Percentiles rank a stretch among this genome's conserved stretches.
phyloP scores from a whole-genome alignment of 768 basidiomycete genomes.

The Cyclocybe aegerita region DNA sequence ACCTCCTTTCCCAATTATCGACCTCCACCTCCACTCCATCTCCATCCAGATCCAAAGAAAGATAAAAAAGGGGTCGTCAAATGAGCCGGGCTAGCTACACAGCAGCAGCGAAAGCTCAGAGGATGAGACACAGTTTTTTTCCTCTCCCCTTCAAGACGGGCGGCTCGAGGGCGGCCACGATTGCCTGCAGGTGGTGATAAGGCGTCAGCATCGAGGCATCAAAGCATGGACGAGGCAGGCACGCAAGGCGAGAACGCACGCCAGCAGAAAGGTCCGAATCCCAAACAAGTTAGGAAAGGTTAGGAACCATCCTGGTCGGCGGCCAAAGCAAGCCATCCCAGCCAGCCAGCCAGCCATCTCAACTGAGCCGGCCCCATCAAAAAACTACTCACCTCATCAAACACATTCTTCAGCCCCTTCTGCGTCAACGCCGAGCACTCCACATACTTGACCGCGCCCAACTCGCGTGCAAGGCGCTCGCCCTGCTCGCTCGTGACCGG shows the following conservation, averaged over 20 bases:
- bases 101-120: conserved; percentile 43
- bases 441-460: conserved; percentile 98
- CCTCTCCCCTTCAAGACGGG: conserved; percentile 71
- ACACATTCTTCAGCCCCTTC: conserved; percentile 99
- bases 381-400: conserved; percentile 85
- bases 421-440: conserved; percentile 99
- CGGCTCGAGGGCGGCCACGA: conserved; percentile 97
- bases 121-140: conserved; percentile 76
- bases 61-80: conserved; percentile 12
- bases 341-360: background rate
- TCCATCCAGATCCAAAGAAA: background rate
- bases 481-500: conserved; percentile 88
- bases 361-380: background rate
- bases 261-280: conserved; percentile 7
- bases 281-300: no score
- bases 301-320: background rate
- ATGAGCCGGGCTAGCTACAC: background rate
- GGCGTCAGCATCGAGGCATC: no score
- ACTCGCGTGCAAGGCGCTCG: conserved; percentile 92
- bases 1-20: no score
- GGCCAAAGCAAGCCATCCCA: conserved; percentile 1
- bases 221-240: conserved; percentile 5
- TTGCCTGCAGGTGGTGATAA: conserved; percentile 61
- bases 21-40: no score
- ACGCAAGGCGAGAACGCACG: conserved; percentile 7